Evolutionary conservation across 129 eudicot genomes (phyloP), one percentile per base, ranked within the genome.

Genomic region (Mikania micrantha): DNA sequence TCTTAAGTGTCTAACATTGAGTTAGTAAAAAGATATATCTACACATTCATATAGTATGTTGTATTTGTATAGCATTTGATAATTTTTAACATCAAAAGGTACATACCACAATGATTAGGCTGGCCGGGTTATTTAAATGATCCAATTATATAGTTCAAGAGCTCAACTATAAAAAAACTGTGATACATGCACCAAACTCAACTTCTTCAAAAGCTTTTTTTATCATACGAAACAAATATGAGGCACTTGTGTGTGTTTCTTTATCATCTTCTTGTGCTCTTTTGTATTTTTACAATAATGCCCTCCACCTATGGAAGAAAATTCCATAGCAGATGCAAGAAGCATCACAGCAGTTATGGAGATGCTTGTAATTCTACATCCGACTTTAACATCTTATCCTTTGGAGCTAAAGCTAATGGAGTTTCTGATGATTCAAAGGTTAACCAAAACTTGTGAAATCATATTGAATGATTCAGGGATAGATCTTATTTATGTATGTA

Each of bases 331-430:
- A 52, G 10, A 60, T 76, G 80, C 80, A 68, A 76, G 70, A 76
- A 76, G 42, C 57, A 67, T 68, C 70, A 60, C 57, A 60, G 60
- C 70, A 48, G 16, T 25, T 48, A 60, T 38, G 44, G 29, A 15
- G 57, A 68, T 60, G 48, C 47, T 68, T 78, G 80, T 65, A 69
- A 31, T 31, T 60, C 64, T 38, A 59, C 74, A 34, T 31, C 56
- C 74, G 47, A 39, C 16, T 91, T 83, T 71, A 78, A 78, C 69
- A 48, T 91, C 21, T 36, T 88, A 69, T 79, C 84, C 1, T 91
- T 85, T 53, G 96, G 97, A 72, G 97, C 97, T 13, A 88, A 83
- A 77, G 97, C 94, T 9, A 86, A 85, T 71, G 90, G 96, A 62
- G 82, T 78, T 70, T 77, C 87, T 44, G 94, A 88, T 80, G 97